Evolutionary conservation across 805 yeast species (phyloP), one percentile per base, ranked within the genome.

Genomic region (Yamadazyma phyllophila): DNA sequence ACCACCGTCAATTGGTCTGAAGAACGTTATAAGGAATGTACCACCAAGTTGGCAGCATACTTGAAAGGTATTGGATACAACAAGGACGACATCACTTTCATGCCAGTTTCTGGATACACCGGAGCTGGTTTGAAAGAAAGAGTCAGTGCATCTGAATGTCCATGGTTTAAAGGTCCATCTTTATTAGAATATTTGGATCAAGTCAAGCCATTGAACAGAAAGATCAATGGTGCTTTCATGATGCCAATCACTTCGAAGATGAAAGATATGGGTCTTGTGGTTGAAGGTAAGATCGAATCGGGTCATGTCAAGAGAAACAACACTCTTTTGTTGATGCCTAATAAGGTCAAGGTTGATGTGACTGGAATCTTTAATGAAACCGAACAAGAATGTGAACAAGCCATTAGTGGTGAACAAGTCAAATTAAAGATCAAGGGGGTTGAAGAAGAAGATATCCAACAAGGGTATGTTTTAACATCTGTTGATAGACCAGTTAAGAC

Each of bases 91-190:
- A 85, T 94, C 45, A 65, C 81, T 15, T 88, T 81, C 71, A 92
- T 94, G 97, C 99, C 99, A 38, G 97, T 94, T 43, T 90, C 97
- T 14, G 99, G 99, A 52, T 94, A 76, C 77, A 89, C 97, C 43
- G 99, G 99, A 62, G 96, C 95, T 46, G 97, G 97, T 57, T 76
- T 94, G 74, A 91, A 89, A 69, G 96, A 88, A 32, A 82, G 91
- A 54, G 88, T 94, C 39, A 63, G 78, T 51, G 8, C 32, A 2
- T 16, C 31, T 4, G 46, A 15, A 7, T 87, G 95, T 61, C 91
- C 97, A 52, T 94, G 98, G 98, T 92, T 92, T 76, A 69, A 66
- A 13, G 99, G 99, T 13, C 98, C 98, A 39, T 74, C 97, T 10
- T 73, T 94, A 59, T 77, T 94, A 60, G 97, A 94, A 72, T 92